Percentiles rank a stretch among this genome's conserved stretches.
phyloP scores from a whole-genome alignment of 2,329 filamentous ascomycete genomes.

The Lomentospora prolificans region DNA sequence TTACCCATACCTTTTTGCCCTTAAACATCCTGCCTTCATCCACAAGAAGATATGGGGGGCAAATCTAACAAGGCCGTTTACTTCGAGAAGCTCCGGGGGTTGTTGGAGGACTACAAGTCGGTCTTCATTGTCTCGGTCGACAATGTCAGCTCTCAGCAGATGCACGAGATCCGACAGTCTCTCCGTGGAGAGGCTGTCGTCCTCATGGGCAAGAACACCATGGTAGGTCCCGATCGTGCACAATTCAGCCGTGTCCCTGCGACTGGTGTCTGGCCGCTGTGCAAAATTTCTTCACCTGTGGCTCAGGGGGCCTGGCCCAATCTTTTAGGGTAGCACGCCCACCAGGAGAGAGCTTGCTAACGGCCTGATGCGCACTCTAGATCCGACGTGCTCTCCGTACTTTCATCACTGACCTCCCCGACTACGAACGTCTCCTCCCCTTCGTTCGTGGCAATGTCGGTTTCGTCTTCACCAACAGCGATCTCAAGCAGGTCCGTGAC shows the following conservation, averaged over 20 bases:
- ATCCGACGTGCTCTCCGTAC: constrained; percentile 96
- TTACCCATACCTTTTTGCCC: constrained; percentile 46
- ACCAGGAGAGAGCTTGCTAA: background rate
- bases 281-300: too few species aligned
- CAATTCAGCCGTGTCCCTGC: background rate
- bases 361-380: constrained; percentile 29
- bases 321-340: background rate
- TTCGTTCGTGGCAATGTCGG: constrained; percentile 96
- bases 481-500: constrained; percentile 86
- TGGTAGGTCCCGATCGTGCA: constrained; percentile 52
- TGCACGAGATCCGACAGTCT: constrained; percentile 97
- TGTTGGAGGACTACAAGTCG: constrained; percentile 93
- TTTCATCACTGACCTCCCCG: constrained; percentile 80
- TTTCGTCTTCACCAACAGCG: constrained; percentile 98
- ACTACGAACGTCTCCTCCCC: constrained; percentile 96
- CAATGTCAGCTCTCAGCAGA: constrained; percentile 99
- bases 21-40: constrained; percentile 98
- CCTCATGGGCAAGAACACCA: constrained; percentile 99
- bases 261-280: too few species aligned
- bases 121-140: constrained; percentile 96
- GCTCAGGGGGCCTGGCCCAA: background rate
- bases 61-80: constrained; percentile 92
- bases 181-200: constrained; percentile 90
- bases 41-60: constrained; percentile 98
- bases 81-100: constrained; percentile 98